A percentile compares a stretch with the other conserved stretches of the same genome.
phyloP scores from a whole-genome alignment of 768 basidiomycete genomes.

The Pleurotus sapidus region DNA sequence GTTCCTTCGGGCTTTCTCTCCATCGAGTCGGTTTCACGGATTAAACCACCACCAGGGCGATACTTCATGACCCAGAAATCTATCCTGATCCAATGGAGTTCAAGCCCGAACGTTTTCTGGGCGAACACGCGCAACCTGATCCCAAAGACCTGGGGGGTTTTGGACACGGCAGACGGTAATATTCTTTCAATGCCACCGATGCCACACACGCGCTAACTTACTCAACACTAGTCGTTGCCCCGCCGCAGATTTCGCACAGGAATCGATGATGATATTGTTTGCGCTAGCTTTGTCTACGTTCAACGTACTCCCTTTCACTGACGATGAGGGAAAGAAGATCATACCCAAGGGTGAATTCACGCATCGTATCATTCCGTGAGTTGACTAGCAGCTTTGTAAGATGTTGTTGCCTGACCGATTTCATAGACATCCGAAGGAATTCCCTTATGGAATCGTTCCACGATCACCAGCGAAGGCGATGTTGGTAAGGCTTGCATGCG shows the following conservation, averaged over 20 bases:
- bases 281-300: not conserved
- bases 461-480: too few relatives aligned
- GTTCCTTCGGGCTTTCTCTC: not conserved
- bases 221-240: not conserved
- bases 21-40: not conserved
- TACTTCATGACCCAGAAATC: conserved; percentile 45
- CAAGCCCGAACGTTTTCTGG: conserved; percentile 44
- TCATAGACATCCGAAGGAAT: not conserved
- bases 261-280: not conserved
- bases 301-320: not conserved
- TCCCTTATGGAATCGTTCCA: too few relatives aligned
- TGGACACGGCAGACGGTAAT: conserved; percentile 21
- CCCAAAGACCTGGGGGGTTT: conserved; percentile 14
- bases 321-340: not conserved
- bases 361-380: not conserved
- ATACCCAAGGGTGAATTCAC: not conserved
- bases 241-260: not conserved
- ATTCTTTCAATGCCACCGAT: not conserved
- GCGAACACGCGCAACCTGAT: conserved; percentile 6
- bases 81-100: conserved; percentile 50
- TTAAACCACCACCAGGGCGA: conserved; percentile 33
- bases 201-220: not conserved
- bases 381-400: not conserved
- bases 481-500: too few relatives aligned
- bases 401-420: not conserved